Conservation (phyloP, 352 stramenopile genomes). For the Phytophthora nicotianae region DNA sequence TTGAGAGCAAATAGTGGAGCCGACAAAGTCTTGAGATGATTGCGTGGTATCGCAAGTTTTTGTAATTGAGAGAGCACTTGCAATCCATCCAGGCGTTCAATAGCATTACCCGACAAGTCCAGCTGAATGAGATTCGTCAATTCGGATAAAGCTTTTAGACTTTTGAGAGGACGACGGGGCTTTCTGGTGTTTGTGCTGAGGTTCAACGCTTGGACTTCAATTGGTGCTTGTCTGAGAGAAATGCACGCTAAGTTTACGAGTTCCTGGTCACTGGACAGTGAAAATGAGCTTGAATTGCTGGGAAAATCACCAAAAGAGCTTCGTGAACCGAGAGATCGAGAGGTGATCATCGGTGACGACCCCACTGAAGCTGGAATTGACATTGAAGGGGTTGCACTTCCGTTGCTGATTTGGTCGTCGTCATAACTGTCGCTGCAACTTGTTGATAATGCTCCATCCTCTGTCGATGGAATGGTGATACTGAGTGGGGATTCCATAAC, state of each 20-base stretch:
- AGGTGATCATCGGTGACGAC: constrained; percentile 21
- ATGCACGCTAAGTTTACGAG: constrained; percentile 46
- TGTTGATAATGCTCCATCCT: constrained; percentile 12
- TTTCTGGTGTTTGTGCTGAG: constrained; percentile 57
- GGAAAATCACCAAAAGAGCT: constrained; percentile 36
- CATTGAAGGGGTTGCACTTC: constrained; percentile 9
- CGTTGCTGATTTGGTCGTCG: constrained; percentile 24
- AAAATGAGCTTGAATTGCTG: constrained; percentile 22
- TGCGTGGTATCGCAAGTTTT: constrained; percentile 57
- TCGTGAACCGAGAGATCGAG: constrained; percentile 25
- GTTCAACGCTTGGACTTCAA: constrained; percentile 44
- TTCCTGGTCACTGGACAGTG: constrained; percentile 39
- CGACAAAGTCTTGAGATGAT: constrained; percentile 73
- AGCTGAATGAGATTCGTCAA: constrained; percentile 60
- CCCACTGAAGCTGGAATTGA: constrained; percentile 24
- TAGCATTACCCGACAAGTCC: constrained; percentile 68
- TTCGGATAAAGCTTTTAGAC: constrained; percentile 46
- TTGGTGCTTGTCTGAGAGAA: constrained; percentile 26
- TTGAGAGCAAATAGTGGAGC: constrained; percentile 50
- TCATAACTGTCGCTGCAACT: constrained; percentile 23
- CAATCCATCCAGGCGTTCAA: constrained; percentile 60
- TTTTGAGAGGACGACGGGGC: constrained; percentile 65
- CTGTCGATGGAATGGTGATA: constrained; percentile 22
- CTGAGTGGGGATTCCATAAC: constrained; percentile 15
- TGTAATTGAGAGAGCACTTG: constrained; percentile 57